Evolutionary conservation across 2,329 filamentous ascomycete genomes (phyloP).

Genomic region (Cercospora sesami): DNA sequence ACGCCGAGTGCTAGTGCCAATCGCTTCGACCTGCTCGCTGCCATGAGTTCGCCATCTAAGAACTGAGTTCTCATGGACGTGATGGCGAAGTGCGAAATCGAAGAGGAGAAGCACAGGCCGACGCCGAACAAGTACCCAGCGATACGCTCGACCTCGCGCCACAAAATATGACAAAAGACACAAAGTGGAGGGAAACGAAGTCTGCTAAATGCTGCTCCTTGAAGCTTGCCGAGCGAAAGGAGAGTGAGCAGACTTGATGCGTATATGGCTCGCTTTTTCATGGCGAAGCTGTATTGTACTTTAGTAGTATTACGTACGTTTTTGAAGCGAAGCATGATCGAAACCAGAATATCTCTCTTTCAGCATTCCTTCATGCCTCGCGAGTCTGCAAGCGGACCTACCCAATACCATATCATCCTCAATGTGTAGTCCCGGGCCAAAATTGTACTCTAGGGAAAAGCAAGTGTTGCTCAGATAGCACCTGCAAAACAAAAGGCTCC

Average conservation of each 20-base stretch:
- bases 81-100: background rate
- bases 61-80: background rate
- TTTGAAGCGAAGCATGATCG: slow-evolving; percentile 1
- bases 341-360: background rate
- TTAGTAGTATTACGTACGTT: slow-evolving; percentile 13
- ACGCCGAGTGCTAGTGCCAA: slow-evolving; percentile 14
- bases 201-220: background rate
- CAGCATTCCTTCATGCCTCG: background rate
- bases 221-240: background rate
- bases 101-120: background rate
- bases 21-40: slow-evolving; percentile 12
- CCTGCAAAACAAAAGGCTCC: too few relatives aligned
- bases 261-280: slow-evolving; percentile 1
- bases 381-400: background rate
- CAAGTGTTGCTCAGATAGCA: too few relatives aligned
- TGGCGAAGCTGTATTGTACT: background rate
- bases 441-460: too few relatives aligned
- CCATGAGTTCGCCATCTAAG: slow-evolving; percentile 12
- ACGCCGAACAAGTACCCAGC: background rate
- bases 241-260: background rate
- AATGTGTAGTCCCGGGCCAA: too few relatives aligned
- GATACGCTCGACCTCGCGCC: background rate
- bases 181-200: background rate
- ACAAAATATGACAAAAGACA: background rate
- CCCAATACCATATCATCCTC: background rate